Evolutionary conservation across 306 rosid species (phyloP), one percentile per base, ranked within the genome.

Genomic region (Trichosanthes cucumerina): DNA sequence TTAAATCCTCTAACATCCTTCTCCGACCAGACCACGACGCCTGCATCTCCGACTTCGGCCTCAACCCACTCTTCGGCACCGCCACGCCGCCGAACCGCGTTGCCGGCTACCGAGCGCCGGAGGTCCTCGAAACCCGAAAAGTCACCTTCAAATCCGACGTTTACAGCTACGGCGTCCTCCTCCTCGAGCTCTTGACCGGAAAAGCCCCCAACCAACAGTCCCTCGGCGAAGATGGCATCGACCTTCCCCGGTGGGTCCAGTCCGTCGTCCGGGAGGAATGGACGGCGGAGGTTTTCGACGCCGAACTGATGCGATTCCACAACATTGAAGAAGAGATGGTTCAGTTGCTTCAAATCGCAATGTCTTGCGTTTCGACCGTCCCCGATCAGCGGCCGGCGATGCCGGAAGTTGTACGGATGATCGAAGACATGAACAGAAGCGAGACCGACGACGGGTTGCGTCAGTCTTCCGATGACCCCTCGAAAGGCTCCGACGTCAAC

Each of bases 301-400:
- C 90, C 0, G 99, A 96, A 82, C 84, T 96, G 2, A 91, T 96
- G 97, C 88, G 98, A 87, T 91, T 85, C 73, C 91, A 92, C 13
- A 96, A 92, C 81, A 96, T 96, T 0, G 99, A 96, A 54, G 99
- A 96, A 23, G 98, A 96, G 86, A 96, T 96, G 99, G 99, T 96
- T 31, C 99, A 92, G 83, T 75, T 96, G 50, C 77, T 96, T 79
- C 99, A 96, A 57, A 90, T 96, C 4, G 99, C 98, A 0, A 96
- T 96, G 99, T 86, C 96, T 0, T 96, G 99, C n/a, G 99, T 96
- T 0, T 90, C 98, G 15, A 86, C 86, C 19, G 99, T 92, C 1
- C 97, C 99, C 0, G 99, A 92, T 58, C 97, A 91, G 75, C 85
- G 99, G 47, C 99, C 99, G 0, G 81, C 28, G 2, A 96, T 92